phyloP scores from a whole-genome alignment of 1,284 basidiomycete species.

The Marasmius fiardii region DNA sequence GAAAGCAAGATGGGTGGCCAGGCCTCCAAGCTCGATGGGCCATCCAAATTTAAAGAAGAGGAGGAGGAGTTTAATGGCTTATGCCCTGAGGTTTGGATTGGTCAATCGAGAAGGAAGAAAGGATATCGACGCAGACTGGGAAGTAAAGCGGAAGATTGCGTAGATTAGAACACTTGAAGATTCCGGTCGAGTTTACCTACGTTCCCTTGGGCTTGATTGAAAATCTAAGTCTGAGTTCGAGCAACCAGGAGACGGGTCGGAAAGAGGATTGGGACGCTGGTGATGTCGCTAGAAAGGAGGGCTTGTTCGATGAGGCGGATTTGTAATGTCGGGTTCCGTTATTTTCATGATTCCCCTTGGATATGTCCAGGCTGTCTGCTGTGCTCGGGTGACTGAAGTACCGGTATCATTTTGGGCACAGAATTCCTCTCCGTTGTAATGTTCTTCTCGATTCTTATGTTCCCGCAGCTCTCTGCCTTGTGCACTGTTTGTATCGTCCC shows the following conservation, averaged over 20 bases:
- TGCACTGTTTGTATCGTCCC: too few relatives aligned
- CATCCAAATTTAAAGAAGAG: constrained; percentile 16
- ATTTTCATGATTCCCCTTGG: too few relatives aligned
- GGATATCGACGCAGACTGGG: constrained; percentile 14
- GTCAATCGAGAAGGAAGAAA: constrained; percentile 8
- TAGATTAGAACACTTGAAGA: constrained; percentile 16
- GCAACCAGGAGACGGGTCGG: constrained; percentile 28
- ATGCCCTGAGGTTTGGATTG: constrained; percentile 12
- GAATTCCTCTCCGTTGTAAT: too few relatives aligned
- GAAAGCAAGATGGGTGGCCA: constrained; percentile 31
- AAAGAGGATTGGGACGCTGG: constrained; percentile 34
- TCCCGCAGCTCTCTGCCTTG: too few relatives aligned
- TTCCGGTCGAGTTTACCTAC: constrained; percentile 49
- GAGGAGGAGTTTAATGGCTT: constrained; percentile 25
- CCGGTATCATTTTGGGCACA: too few relatives aligned
- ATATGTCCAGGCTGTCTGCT: too few relatives aligned
- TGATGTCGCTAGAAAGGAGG: constrained; percentile 35
- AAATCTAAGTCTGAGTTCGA: constrained; percentile 60
- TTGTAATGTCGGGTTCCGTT: too few relatives aligned
- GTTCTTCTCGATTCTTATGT: too few relatives aligned
- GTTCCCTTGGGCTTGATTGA: constrained; percentile 76
- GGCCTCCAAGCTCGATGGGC: constrained; percentile 43
- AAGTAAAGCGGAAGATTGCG: constrained; percentile 20
- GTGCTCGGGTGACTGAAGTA: too few relatives aligned
- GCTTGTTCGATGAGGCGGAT: constrained; percentile 17